Conservation (phyloP, 2,329 filamentous ascomycete species). For the Hymenoscyphus scutula region DNA sequence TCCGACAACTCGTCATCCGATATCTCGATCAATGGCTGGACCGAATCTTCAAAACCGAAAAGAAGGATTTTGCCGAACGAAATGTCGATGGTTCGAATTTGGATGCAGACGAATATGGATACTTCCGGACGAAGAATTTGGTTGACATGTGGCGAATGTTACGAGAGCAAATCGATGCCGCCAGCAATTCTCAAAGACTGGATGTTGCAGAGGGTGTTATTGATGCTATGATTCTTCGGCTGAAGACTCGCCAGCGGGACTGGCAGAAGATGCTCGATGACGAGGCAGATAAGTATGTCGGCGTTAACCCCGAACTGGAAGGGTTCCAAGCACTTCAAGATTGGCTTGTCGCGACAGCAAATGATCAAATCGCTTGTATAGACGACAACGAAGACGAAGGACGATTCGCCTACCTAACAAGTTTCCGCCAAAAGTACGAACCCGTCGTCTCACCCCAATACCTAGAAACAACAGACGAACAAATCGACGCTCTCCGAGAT, state of each 20-base stretch:
- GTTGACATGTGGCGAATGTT: slow-evolving; percentile 98
- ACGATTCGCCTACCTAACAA: slow-evolving; percentile 76
- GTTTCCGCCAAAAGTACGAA: slow-evolving; percentile 81
- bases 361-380: slow-evolving; percentile 98
- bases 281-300: slow-evolving; percentile 73
- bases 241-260: slow-evolving; percentile 76
- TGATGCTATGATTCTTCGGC: slow-evolving; percentile 88
- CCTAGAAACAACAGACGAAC: slow-evolving; percentile 68
- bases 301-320: slow-evolving; percentile 54
- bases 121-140: slow-evolving; percentile 87
- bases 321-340: slow-evolving; percentile 82
- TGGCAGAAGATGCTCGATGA: slow-evolving; percentile 89
- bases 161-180: slow-evolving; percentile 84
- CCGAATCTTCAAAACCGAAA: slow-evolving; percentile 80
- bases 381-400: slow-evolving; percentile 81
- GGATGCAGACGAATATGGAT: slow-evolving; percentile 83
- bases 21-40: slow-evolving; percentile 98
- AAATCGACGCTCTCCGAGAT: slow-evolving; percentile 75
- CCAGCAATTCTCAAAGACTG: slow-evolving; percentile 76
- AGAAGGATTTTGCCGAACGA: slow-evolving; percentile 75
- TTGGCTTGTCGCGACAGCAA: slow-evolving; percentile 94
- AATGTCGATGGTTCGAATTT: slow-evolving; percentile 72
- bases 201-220: slow-evolving; percentile 95
- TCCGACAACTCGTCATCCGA: slow-evolving; percentile 91
- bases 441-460: slow-evolving; percentile 78